A percentile compares a stretch with the other conserved stretches of the same genome.
phyloP scores from a whole-genome alignment of 2,329 filamentous ascomycete species.

The Apiospora pterosperma region DNA sequence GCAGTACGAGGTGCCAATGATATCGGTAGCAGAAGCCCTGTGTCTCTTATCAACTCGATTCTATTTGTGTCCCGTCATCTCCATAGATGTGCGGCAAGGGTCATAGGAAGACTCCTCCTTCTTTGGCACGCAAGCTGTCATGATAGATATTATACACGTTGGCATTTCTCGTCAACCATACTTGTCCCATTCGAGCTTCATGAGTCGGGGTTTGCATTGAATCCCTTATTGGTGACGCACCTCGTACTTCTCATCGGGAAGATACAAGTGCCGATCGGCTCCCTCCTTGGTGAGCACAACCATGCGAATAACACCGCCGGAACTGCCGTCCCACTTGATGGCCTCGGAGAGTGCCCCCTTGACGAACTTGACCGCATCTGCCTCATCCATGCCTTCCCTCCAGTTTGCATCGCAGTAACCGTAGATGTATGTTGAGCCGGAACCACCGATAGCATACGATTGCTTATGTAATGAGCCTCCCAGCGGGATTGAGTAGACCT shows the following conservation, averaged over 20 bases:
- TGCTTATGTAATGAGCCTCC: conserved; percentile 98
- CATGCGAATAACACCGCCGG: conserved; percentile 96
- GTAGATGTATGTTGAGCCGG: conserved; percentile 98
- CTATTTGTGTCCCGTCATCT: not conserved
- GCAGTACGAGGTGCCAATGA: not conserved
- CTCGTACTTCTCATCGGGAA: conserved; percentile 87
- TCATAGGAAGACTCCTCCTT: not conserved
- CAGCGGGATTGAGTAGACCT: conserved; percentile 95
- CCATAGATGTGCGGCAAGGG: not conserved
- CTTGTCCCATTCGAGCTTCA: conserved; percentile 1
- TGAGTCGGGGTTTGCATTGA: not conserved
- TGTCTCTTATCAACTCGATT: not conserved
- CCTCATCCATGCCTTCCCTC: conserved; percentile 91
- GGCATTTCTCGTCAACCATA: not conserved
- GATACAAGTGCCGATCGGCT: conserved; percentile 88
- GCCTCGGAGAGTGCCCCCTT: conserved; percentile 88
- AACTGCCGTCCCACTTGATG: conserved; percentile 99
- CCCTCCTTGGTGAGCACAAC: conserved; percentile 90
- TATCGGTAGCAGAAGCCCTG: not conserved
- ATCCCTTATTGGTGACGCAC: conserved; percentile 56
- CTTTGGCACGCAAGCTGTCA: not conserved
- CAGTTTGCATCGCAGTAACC: conserved; percentile 97
- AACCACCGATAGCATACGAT: conserved; percentile 90
- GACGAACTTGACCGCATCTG: conserved; percentile 87
- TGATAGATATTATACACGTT: conserved; percentile 4